Evolutionary conservation across 2,329 filamentous ascomycete species (phyloP).

Genomic region (Fusarium hainanense): DNA sequence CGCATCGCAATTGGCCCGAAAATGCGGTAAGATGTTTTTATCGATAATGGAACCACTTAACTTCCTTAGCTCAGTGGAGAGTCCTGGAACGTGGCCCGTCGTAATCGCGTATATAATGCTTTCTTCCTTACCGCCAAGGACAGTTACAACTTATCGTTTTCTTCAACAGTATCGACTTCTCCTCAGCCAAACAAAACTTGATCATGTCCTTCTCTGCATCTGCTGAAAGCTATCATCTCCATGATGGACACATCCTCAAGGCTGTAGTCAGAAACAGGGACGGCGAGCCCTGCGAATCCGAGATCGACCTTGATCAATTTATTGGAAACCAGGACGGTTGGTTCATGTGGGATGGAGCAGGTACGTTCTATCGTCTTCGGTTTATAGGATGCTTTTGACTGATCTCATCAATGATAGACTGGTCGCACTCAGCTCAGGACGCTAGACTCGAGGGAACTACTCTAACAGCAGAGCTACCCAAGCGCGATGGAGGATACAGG

Average conservation of each 20-base stretch:
- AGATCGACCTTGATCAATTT: not conserved
- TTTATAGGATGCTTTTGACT: rapidly evolving
- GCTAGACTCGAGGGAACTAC: not conserved
- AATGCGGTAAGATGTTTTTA: not conserved
- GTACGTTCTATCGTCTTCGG: not conserved
- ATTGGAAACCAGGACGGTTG: not conserved
- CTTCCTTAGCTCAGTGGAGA: not conserved
- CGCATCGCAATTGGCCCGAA: not conserved
- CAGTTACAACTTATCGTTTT: not conserved
- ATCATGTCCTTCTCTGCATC: not conserved
- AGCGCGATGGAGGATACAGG: not conserved
- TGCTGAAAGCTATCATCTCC: not conserved
- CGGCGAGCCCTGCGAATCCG: not conserved
- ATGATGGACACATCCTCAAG: not conserved
- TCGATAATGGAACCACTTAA: not conserved
- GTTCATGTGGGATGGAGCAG: not conserved
- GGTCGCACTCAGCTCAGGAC: not conserved
- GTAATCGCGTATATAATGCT: not conserved
- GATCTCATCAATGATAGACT: not conserved
- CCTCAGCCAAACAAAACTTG: rapidly evolving
- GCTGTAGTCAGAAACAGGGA: not conserved
- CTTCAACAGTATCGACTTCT: not conserved
- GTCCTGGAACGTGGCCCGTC: not conserved
- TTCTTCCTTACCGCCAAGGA: not conserved
- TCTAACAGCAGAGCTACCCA: not conserved